These are phyloP conservation scores for Ampelocalamus luodianensis DNA, from an alignment of 176 grass and related monocot species.

Conservation along the genomic window DNA sequence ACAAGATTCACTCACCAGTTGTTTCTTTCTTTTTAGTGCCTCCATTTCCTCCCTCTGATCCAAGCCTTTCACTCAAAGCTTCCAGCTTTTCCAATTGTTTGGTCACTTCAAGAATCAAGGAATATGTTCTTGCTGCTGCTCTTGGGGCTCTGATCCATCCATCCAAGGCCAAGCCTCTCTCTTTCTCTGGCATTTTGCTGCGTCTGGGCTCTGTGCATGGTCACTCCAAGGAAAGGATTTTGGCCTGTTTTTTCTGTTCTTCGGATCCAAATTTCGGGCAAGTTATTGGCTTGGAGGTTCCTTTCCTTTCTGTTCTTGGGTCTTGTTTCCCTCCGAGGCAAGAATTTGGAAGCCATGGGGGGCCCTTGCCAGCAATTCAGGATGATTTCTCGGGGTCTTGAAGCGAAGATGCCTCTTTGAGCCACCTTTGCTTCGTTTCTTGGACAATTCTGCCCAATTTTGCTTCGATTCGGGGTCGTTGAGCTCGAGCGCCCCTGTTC, in stretches of 20 bases:
- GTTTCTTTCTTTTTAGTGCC: conserved; percentile 35
- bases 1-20: conserved; percentile 65
- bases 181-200: conserved; percentile 46
- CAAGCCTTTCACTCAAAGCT: conserved; percentile 57
- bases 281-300: conserved; percentile 30
- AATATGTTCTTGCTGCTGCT: conserved; percentile 59
- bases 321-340: conserved; percentile 18
- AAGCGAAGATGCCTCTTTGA: conserved; percentile 40
- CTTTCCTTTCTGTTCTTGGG: conserved; percentile 36
- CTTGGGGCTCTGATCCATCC: conserved; percentile 39
- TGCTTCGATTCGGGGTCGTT: conserved; percentile 39
- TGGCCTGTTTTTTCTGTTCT: conserved; percentile 22
- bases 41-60: conserved; percentile 55
- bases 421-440: conserved; percentile 19
- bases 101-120: conserved; percentile 61
- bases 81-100: conserved; percentile 59
- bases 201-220: conserved; percentile 18
- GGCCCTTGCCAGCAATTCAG: conserved; percentile 41
- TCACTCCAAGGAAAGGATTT: conserved; percentile 40
- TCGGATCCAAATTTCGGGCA: conserved; percentile 35
- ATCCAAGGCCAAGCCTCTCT: conserved; percentile 8
- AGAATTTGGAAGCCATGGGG: conserved; percentile 45
- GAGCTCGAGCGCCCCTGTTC: conserved; percentile 37
- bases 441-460: conserved; percentile 38
- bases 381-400: conserved; percentile 46